Conservation (phyloP, 306 rosid species). For the Glycine latifolia region DNA sequence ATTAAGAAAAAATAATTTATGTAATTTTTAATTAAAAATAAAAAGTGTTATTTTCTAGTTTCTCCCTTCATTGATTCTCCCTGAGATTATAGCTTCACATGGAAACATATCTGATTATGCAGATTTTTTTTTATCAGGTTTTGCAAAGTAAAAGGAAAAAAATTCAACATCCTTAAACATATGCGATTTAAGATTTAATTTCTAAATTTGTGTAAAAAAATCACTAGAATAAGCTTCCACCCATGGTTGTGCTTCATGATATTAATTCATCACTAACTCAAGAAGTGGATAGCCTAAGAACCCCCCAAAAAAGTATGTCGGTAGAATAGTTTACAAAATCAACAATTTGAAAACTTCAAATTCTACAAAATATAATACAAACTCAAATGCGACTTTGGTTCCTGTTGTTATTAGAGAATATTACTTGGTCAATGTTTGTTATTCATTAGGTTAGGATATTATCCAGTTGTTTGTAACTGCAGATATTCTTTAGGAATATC, state of each 20-base stretch:
- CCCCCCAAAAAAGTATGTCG: neutral
- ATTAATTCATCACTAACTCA: neutral
- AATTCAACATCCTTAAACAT: neutral
- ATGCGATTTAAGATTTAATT: neutral
- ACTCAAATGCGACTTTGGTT: neutral
- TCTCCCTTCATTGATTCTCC: neutral
- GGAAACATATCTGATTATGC: neutral
- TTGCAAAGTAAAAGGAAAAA: neutral
- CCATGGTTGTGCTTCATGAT: neutral
- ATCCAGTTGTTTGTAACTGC: no score
- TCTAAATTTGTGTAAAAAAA: neutral
- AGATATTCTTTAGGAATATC: no score
- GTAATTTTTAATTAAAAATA: neutral
- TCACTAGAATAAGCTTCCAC: neutral
- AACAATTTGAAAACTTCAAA: neutral
- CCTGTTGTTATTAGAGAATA: no score
- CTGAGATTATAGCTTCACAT: constrained; percentile 13
- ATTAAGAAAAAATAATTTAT: neutral
- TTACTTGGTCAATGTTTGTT: no score
- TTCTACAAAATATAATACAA: neutral
- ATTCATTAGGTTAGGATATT: no score
- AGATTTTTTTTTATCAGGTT: neutral
- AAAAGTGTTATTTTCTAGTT: neutral
- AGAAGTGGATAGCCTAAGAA: neutral
- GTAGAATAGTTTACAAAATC: neutral